Conservation (phyloP, 768 basidiomycete genomes). For the Tephrocybe rancida region DNA sequence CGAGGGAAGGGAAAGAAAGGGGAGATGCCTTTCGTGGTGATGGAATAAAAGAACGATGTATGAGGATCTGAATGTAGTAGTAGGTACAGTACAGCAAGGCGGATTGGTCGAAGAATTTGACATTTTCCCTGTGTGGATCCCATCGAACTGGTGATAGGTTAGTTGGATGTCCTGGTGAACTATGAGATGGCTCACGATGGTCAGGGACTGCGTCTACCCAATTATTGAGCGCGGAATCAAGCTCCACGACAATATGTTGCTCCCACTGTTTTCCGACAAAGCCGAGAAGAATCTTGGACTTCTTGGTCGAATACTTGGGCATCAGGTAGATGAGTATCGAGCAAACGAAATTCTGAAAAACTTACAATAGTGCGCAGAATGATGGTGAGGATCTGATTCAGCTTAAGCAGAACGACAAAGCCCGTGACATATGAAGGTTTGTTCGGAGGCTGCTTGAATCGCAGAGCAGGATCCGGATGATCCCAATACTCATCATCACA, state of each 20-base stretch:
- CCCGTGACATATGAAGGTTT: conserved; percentile 59
- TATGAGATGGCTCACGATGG: conserved; percentile 40
- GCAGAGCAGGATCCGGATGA: conserved; percentile 51
- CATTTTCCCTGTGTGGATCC: conserved; percentile 50
- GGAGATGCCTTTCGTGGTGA: conserved; percentile 49
- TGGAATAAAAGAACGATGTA: conserved; percentile 81
- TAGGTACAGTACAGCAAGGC: conserved; percentile 51
- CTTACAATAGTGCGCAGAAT: conserved; percentile 65
- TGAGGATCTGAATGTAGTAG: conserved; percentile 68
- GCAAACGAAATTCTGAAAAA: not conserved
- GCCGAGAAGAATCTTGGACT: conserved; percentile 65
- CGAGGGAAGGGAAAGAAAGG: conserved; percentile 64
- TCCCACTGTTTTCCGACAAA: conserved; percentile 68
- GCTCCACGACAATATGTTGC: conserved; percentile 65
- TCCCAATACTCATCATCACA: conserved; percentile 83
- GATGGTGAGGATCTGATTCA: conserved; percentile 67
- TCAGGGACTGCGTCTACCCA: conserved; percentile 72
- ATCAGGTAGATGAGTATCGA: conserved; percentile 73
- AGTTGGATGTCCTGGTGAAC: not conserved
- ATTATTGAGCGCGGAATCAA: conserved; percentile 72
- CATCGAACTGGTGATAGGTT: conserved; percentile 43
- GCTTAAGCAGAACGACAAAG: conserved; percentile 57
- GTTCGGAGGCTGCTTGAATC: conserved; percentile 70
- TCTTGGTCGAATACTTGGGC: conserved; percentile 90
- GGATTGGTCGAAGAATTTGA: conserved; percentile 59